Percentiles rank a stretch among this genome's conserved stretches.
These are phyloP conservation scores for Ogataea hybrid DNA, from an alignment of 1,139 yeast species.

Conservation along the genomic window DNA sequence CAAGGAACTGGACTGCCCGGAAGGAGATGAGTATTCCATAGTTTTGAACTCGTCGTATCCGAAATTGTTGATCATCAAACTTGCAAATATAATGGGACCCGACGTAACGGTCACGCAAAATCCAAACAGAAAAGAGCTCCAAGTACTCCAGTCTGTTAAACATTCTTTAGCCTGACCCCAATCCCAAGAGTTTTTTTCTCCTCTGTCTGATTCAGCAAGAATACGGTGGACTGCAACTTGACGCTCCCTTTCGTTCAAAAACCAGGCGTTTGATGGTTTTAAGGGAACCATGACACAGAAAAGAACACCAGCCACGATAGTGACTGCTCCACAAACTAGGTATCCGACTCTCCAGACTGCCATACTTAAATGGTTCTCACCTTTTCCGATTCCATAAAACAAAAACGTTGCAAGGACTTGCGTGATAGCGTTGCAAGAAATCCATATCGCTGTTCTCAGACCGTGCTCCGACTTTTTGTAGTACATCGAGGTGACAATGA, in stretches of 20 bases:
- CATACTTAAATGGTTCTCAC: constrained; percentile 34
- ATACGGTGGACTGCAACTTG: constrained; percentile 32
- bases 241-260: constrained; percentile 41
- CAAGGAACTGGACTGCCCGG: constrained; percentile 11
- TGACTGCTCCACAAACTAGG: constrained; percentile 45
- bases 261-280: constrained; percentile 52
- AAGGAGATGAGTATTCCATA: constrained; percentile 33
- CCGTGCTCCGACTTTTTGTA: constrained; percentile 29
- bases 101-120: constrained; percentile 40
- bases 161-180: constrained; percentile 32
- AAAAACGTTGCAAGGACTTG: constrained; percentile 20
- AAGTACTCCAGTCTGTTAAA: constrained; percentile 32
- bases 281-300: constrained; percentile 50
- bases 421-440: constrained; percentile 23
- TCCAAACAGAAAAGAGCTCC: constrained; percentile 35
- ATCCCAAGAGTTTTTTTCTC: constrained; percentile 35
- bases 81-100: constrained; percentile 35
- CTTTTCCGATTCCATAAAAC: constrained; percentile 24
- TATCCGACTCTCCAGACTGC: constrained; percentile 50
- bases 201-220: constrained; percentile 36
- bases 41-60: constrained; percentile 35
- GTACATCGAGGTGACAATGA: constrained; percentile 25
- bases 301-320: constrained; percentile 42
- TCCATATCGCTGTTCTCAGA: constrained; percentile 24
- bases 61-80: constrained; percentile 22